Evolutionary conservation across 257 asterid species (phyloP), one percentile per base, ranked within the genome.

Genomic region (Marsdenia floribunda): DNA sequence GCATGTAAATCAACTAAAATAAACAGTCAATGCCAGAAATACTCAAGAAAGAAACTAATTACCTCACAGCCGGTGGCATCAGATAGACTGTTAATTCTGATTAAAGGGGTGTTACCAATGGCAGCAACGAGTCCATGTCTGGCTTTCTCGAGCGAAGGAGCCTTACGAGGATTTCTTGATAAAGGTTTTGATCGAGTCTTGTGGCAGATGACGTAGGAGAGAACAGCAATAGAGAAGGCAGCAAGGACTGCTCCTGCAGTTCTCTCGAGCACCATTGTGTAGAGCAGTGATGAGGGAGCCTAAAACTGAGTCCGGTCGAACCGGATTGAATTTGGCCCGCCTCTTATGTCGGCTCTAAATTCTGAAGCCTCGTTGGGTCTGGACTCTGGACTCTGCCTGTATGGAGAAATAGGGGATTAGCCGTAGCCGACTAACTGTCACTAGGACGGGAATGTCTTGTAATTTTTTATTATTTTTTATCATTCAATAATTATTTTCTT

Each of bases 21-120:
- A 9, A 40, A 19, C 33, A 15, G 2, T 13, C 46, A 35, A 13
- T 61, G 4, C 29, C 10, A 61, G 12, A 61, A 61, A 63, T 63
- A 33, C 10, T 61, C 44, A 14, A 29, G 44, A 61, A 18, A 18
- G 5, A 19, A 68, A 54, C 68, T 68, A 44, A 49, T 44, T 68
- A 94, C 98, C 83, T 94, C 90, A 82, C 98, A 94, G 7, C 98
- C 97, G 60, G 99, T 94, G 71, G 96, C 97, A 26, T 88, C 87
- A 63, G 98, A 94, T 75, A 94, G 96, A 84, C 97, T 89, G 72
- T 88, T 88, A 89, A 94, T 92, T 79, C 97, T 85, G 75, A 94
- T 89, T 57, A 94, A 90, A 75, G 94, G 98, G 58, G 99, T 94
- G 79, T 88, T 90, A 74, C 98, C 99, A 79, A 94, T 84, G 84